Conservation (phyloP, 768 basidiomycete genomes). For the Nevesoporus exiguus region DNA sequence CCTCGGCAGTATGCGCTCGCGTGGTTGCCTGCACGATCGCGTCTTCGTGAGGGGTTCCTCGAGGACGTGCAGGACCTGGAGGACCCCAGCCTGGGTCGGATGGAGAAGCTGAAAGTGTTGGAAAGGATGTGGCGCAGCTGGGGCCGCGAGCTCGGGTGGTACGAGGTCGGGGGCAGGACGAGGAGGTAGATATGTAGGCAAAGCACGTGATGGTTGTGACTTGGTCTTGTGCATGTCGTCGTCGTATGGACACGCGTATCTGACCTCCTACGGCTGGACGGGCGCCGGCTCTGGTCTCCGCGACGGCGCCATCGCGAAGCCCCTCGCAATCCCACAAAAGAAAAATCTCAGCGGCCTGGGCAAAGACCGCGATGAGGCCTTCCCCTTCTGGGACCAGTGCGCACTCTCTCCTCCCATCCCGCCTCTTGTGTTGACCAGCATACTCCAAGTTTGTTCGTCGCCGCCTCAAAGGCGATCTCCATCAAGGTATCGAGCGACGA, state of each 20-base stretch:
- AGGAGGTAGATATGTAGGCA: not conserved
- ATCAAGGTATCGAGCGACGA: constrained; percentile 58
- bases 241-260: constrained; percentile 54
- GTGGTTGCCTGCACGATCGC: constrained; percentile 54
- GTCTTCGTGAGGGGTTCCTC: constrained; percentile 73
- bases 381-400: constrained; percentile 98
- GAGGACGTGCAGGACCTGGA: constrained; percentile 84
- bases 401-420: constrained; percentile 29
- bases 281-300: constrained; percentile 86
- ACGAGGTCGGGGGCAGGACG: not conserved
- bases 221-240: constrained; percentile 16
- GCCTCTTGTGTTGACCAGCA: not conserved
- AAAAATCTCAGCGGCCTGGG: constrained; percentile 83
- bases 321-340: constrained; percentile 79
- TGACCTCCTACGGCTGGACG: constrained; percentile 82
- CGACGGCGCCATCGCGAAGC: constrained; percentile 71
- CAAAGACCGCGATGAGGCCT: constrained; percentile 91
- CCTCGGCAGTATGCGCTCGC: constrained; percentile 62
- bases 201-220: constrained; percentile 9
- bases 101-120: constrained; percentile 74
- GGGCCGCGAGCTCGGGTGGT: constrained; percentile 69
- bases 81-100: constrained; percentile 60
- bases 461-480: constrained; percentile 79
- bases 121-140: constrained; percentile 90
- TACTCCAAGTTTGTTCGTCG: constrained; percentile 55